Percentiles rank a stretch among this genome's conserved stretches.
Evolutionary conservation across 2,329 filamentous ascomycete genomes (phyloP).

Genomic region (Rachicladosporium sp.): DNA sequence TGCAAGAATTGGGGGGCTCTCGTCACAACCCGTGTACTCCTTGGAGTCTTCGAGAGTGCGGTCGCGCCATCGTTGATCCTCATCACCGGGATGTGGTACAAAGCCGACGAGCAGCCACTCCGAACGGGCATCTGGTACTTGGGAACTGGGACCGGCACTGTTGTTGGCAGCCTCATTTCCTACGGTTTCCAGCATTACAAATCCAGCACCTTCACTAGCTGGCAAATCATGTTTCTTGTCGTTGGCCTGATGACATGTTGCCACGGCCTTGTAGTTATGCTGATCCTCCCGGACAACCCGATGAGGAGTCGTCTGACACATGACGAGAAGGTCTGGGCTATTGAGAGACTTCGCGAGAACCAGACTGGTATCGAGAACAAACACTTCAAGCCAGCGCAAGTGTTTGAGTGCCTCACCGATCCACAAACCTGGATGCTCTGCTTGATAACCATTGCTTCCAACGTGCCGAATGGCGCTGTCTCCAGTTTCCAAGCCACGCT

Average conservation of each 20-base stretch:
- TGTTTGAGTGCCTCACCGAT: constrained; percentile 47
- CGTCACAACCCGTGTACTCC: constrained; percentile 47
- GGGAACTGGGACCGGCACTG: constrained; percentile 62
- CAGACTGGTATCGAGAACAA: constrained; percentile 32
- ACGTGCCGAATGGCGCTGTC: constrained; percentile 31
- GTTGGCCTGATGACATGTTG: constrained; percentile 11
- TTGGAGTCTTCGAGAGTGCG: constrained; percentile 57
- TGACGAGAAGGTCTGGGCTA: constrained; percentile 36
- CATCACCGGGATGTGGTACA: constrained; percentile 57
- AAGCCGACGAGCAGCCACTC: constrained; percentile 40
- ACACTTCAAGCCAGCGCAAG: constrained; percentile 39
- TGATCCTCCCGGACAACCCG: constrained; percentile 38
- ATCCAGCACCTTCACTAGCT: constrained; percentile 7
- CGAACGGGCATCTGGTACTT: constrained; percentile 39
- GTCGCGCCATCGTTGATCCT: constrained; percentile 56
- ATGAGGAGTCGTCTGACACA: constrained; percentile 56
- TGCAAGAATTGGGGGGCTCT: constrained; percentile 44
- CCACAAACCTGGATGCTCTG: constrained; percentile 38
- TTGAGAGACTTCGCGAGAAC: constrained; percentile 32
- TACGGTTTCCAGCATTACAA: constrained; percentile 28
- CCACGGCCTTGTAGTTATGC: constrained; percentile 7
- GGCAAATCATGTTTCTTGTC: constrained; percentile 14
- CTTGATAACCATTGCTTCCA: constrained; percentile 25
- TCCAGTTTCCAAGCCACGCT: constrained; percentile 32
- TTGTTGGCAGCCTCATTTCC: constrained; percentile 56